phyloP scores from a whole-genome alignment of 257 asterid genomes.

The Striga asiatica region DNA sequence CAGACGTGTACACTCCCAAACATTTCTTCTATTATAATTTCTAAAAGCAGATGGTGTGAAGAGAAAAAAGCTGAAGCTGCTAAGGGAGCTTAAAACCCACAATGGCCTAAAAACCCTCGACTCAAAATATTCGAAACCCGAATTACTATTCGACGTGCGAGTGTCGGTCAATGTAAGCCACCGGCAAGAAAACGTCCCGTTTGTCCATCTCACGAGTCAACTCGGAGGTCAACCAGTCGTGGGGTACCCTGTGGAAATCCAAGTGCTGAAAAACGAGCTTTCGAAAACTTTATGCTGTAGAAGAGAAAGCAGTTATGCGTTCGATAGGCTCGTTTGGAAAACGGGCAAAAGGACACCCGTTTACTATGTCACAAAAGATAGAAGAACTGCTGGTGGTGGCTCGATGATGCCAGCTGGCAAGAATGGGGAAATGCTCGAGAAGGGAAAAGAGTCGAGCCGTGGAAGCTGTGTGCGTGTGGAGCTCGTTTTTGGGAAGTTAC shows the following conservation, averaged over 20 bases:
- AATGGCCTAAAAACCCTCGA: background rate
- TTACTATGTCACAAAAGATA: slow-evolving; percentile 24
- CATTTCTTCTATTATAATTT: too few species aligned
- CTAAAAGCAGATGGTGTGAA: too few species aligned
- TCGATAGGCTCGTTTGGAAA: slow-evolving; percentile 47
- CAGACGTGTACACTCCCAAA: too few species aligned
- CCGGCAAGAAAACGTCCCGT: slow-evolving; percentile 34
- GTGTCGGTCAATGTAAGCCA: slow-evolving; percentile 27
- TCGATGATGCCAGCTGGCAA: slow-evolving; percentile 4
- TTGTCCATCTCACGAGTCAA: slow-evolving; percentile 42
- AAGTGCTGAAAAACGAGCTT: slow-evolving; percentile 14
- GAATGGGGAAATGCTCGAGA: background rate
- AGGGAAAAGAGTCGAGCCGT: slow-evolving; percentile 6
- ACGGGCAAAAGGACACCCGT: slow-evolving; percentile 51
- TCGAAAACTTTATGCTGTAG: slow-evolving; percentile 11
- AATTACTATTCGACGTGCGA: slow-evolving; percentile 36
- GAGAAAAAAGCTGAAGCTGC: too few species aligned
- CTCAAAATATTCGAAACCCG: too few species aligned
- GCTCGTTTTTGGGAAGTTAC: slow-evolving; percentile 30
- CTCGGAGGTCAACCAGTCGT: slow-evolving; percentile 27
- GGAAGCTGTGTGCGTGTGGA: slow-evolving; percentile 45
- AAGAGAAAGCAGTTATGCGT: slow-evolving; percentile 10
- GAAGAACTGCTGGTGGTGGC: background rate
- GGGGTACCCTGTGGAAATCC: slow-evolving; percentile 50
- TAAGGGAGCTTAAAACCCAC: background rate